Percentiles rank a stretch among this genome's conserved stretches.
phyloP scores from a whole-genome alignment of 345 rosid genomes.

The Pistacia atlantica region DNA sequence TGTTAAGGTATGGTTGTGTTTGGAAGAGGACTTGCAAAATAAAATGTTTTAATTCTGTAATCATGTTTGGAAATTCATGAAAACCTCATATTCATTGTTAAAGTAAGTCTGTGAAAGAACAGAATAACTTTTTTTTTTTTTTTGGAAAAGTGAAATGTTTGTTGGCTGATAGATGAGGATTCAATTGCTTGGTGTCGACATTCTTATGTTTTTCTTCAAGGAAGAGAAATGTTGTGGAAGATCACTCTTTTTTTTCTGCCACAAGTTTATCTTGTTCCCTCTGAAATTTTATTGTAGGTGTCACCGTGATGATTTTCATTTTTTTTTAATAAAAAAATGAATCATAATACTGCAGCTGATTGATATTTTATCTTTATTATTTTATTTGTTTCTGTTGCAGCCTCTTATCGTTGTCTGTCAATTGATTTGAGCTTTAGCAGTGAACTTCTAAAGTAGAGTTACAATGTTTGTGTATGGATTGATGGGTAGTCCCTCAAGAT shows the following conservation, averaged over 20 bases:
- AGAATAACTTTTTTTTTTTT: neutral
- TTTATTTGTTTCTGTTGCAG: slow-evolving; percentile 5
- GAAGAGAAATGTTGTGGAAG: neutral
- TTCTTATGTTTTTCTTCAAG: neutral
- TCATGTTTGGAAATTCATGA: neutral
- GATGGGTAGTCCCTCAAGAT: slow-evolving; percentile 53
- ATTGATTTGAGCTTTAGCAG: neutral
- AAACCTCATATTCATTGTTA: neutral
- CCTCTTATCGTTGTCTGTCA: neutral
- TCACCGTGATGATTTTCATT: neutral
- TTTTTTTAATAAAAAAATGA: neutral
- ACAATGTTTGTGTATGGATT: slow-evolving; percentile 72
- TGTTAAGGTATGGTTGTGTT: too few relatives aligned
- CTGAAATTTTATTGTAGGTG: neutral
- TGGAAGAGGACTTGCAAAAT: too few relatives aligned
- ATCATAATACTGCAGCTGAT: neutral
- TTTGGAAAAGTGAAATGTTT: neutral
- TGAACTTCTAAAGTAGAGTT: neutral
- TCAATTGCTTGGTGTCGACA: neutral
- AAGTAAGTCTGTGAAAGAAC: neutral
- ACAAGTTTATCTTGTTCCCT: neutral
- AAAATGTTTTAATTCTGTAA: too few relatives aligned
- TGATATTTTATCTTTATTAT: neutral
- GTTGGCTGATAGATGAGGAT: neutral
- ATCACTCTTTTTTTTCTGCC: neutral